Evolutionary conservation across 345 rosid species (phyloP).

Genomic region (Salix arbutifolia): DNA sequence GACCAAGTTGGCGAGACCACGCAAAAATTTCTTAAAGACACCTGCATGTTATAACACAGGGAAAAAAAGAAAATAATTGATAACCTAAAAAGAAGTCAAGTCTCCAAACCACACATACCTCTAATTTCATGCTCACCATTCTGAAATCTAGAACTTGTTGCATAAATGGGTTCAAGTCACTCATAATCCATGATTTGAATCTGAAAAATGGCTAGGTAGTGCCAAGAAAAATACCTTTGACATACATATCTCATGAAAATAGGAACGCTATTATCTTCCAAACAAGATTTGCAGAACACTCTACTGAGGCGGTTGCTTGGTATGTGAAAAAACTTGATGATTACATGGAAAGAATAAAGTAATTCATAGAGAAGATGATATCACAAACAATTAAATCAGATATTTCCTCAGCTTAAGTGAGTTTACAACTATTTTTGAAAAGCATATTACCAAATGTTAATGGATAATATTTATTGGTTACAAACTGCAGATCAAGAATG

Average conservation of each 20-base stretch:
- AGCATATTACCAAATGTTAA: neutral
- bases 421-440: neutral
- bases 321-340: neutral
- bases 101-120: neutral
- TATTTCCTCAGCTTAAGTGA: neutral
- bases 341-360: neutral
- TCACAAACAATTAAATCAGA: neutral
- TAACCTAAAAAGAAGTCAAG: neutral
- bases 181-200: neutral
- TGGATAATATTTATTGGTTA: neutral
- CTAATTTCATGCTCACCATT: neutral
- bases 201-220: neutral
- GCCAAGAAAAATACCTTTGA: neutral
- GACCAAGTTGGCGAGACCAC: constrained; percentile 46
- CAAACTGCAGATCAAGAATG: neutral
- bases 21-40: constrained; percentile 46
- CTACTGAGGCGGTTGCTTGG: neutral
- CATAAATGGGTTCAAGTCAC: neutral
- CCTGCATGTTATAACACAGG: constrained; percentile 42
- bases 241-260: neutral
- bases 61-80: neutral
- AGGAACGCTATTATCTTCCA: neutral
- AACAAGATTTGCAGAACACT: neutral
- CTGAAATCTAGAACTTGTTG: neutral
- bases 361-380: neutral